Conservation (phyloP, 345 rosid species). For the Eucalyptus polybractea region DNA sequence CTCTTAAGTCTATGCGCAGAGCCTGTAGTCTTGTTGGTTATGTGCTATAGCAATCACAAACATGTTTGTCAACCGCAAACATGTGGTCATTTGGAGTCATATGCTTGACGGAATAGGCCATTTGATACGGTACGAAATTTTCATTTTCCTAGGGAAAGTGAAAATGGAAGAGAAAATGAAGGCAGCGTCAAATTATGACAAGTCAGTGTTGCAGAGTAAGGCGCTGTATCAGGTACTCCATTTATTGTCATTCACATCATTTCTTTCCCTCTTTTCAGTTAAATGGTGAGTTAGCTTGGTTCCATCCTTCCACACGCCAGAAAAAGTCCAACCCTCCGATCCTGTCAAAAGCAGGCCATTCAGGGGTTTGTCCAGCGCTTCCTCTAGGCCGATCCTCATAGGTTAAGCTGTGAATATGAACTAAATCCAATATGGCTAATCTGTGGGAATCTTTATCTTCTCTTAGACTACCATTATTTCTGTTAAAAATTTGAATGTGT, state of each 20-base stretch:
- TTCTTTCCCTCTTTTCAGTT: background rate
- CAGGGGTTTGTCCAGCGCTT: background rate
- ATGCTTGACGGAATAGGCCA: background rate
- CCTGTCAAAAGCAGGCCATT: background rate
- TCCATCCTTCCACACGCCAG: background rate
- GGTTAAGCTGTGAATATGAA: background rate
- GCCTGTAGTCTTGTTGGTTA: background rate
- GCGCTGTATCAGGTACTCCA: constrained; percentile 35
- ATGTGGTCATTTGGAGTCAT: background rate
- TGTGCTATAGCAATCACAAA: background rate
- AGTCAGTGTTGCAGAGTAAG: constrained; percentile 19
- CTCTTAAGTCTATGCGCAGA: background rate
- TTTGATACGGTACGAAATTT: background rate
- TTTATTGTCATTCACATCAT: background rate
- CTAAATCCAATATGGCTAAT: background rate
- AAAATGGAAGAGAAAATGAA: background rate
- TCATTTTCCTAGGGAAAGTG: background rate
- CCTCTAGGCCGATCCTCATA: background rate
- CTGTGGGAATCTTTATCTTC: background rate
- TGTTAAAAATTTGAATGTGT: too few relatives aligned
- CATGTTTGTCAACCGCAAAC: background rate
- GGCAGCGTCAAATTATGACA: constrained; percentile 15
- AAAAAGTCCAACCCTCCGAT: background rate
- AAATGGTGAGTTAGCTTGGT: background rate
- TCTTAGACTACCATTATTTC: background rate